Conservation (phyloP, 768 basidiomycete species). For the Mycena belliarum region DNA sequence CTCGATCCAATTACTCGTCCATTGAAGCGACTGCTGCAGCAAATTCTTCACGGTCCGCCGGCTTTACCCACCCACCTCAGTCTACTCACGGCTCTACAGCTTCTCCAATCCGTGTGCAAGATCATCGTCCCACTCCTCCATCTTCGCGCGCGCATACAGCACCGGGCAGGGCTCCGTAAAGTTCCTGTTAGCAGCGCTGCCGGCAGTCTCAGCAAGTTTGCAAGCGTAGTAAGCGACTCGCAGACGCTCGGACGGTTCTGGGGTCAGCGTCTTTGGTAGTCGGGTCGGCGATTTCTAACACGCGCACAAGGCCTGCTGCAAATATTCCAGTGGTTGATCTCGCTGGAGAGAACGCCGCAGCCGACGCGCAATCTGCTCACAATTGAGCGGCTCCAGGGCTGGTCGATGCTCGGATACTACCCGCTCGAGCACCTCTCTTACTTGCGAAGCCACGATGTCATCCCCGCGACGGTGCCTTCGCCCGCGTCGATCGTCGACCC, state of each 20-base stretch:
- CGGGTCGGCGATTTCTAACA: not conserved
- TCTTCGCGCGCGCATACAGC: conserved; percentile 67
- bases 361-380: conserved; percentile 70
- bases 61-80: not conserved
- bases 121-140: conserved; percentile 65
- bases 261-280: conserved; percentile 48
- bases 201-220: conserved; percentile 53
- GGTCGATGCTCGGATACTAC: conserved; percentile 78
- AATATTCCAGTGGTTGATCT: conserved; percentile 78
- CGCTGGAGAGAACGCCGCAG: conserved; percentile 69
- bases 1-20: conserved; percentile 3
- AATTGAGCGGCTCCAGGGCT: conserved; percentile 80
- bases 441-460: conserved; percentile 58
- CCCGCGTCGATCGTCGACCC: conserved; percentile 43
- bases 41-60: conserved; percentile 70
- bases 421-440: conserved; percentile 79
- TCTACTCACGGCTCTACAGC: conserved; percentile 37
- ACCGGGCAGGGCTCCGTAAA: conserved; percentile 59
- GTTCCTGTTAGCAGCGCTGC: conserved; percentile 57
- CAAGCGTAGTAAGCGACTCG: conserved; percentile 61
- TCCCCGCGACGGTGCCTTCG: conserved; percentile 56
- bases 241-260: conserved; percentile 77
- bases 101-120: conserved; percentile 75
- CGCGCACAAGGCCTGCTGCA: conserved; percentile 62
- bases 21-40: conserved; percentile 37